A percentile compares a stretch with the other conserved stretches of the same genome.
Conservation (phyloP, 495 filamentous ascomycete genomes). For the Daldinia grandis region DNA sequence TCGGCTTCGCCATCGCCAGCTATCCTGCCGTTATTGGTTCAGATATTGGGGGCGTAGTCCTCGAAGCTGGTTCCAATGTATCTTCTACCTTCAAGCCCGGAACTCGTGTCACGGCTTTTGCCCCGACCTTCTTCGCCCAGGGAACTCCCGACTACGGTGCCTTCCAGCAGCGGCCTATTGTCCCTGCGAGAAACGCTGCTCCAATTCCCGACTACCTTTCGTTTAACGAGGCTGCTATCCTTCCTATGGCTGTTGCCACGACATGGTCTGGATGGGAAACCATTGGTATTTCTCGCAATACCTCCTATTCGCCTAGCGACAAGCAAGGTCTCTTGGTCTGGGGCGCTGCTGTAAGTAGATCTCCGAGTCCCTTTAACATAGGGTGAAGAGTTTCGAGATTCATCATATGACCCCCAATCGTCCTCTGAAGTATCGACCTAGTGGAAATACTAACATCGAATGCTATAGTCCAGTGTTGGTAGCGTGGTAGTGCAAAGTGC, state of each 20-base stretch:
- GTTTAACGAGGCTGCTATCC: constrained; percentile 55
- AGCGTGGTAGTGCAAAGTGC: constrained; percentile 54
- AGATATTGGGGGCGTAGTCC: constrained; percentile 53
- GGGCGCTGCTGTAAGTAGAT: constrained; percentile 51
- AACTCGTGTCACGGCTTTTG: constrained; percentile 55
- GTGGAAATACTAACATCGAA: not conserved
- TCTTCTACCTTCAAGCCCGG: constrained; percentile 45
- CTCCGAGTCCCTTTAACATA: not conserved
- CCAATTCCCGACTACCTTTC: constrained; percentile 51
- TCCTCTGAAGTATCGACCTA: no score
- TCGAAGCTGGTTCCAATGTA: constrained; percentile 51
- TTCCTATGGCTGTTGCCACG: constrained; percentile 53
- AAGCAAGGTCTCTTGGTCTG: constrained; percentile 54
- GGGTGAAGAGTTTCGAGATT: not conserved
- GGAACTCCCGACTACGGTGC: constrained; percentile 50
- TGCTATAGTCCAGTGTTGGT: constrained; percentile 51
- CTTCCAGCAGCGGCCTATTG: constrained; percentile 53
- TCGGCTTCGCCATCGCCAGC: constrained; percentile 50
- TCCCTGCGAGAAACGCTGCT: constrained; percentile 45
- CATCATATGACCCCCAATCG: no score
- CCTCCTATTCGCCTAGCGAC: constrained; percentile 44
- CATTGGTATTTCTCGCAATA: constrained; percentile 48
- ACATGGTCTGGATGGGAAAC: constrained; percentile 44
- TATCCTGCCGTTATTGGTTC: constrained; percentile 56
- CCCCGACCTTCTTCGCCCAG: constrained; percentile 44